Conservation (phyloP, 2,329 filamentous ascomycete species). For the Pyrenophora seminiperda region DNA sequence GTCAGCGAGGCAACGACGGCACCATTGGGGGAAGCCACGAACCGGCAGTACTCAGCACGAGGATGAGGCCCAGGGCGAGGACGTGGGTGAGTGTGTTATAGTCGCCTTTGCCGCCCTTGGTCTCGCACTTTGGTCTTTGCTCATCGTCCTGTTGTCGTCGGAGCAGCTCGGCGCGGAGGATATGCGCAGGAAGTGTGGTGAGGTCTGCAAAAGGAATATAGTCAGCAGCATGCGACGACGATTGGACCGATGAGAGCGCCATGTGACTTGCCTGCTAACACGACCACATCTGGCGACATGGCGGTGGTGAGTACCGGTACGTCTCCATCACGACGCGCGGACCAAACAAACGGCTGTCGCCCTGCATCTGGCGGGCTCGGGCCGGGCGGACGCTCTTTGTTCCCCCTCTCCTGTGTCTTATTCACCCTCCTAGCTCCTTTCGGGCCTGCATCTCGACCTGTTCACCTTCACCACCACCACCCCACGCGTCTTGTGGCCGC, state of each 20-base stretch:
- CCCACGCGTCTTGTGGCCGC: slow-evolving; percentile 2
- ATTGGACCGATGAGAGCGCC: neutral
- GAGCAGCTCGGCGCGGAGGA: slow-evolving; percentile 57
- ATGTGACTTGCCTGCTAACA: slow-evolving; percentile 27
- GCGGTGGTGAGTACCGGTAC: slow-evolving; percentile 18
- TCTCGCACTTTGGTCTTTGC: slow-evolving; percentile 58
- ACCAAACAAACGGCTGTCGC: slow-evolving; percentile 4
- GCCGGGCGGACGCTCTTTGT: slow-evolving; percentile 27
- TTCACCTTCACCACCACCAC: neutral
- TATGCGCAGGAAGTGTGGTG: slow-evolving; percentile 47
- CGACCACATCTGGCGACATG: slow-evolving; percentile 23
- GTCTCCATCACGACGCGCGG: slow-evolving; percentile 8
- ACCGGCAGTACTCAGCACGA: slow-evolving; percentile 61
- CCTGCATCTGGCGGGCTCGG: slow-evolving; percentile 14
- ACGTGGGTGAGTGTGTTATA: slow-evolving; percentile 65
- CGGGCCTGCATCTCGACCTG: slow-evolving; percentile 1
- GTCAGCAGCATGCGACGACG: slow-evolving; percentile 24
- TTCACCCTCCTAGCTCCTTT: neutral
- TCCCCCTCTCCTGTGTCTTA: slow-evolving; percentile 16
- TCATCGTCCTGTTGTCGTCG: slow-evolving; percentile 53
- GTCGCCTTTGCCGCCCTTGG: slow-evolving; percentile 50
- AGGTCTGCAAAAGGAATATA: slow-evolving; percentile 24
- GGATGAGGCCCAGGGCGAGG: slow-evolving; percentile 62
- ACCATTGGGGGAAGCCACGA: slow-evolving; percentile 22
- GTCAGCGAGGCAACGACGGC: slow-evolving; percentile 24